A percentile compares a stretch with the other conserved stretches of the same genome.
Evolutionary conservation across 139 green algal genomes (phyloP).

Genomic region (Spirogloea muscicola): DNA sequence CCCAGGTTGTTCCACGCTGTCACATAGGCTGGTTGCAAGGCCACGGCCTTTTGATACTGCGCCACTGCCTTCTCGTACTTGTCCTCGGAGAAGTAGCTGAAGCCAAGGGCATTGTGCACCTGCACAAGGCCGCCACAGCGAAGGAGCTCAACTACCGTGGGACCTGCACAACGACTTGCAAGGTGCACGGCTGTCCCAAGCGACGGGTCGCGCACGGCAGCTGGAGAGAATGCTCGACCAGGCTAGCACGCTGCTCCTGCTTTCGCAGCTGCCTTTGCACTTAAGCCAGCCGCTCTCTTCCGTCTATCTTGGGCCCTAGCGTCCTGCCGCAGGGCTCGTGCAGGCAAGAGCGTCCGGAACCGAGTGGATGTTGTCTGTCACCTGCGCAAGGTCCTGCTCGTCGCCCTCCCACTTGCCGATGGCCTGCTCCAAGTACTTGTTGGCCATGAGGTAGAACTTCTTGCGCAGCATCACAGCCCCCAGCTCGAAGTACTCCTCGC

Average conservation of each 20-base stretch:
- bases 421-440: constrained; percentile 55
- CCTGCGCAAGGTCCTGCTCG: constrained; percentile 85
- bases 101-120: constrained; percentile 97
- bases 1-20: constrained; percentile 98
- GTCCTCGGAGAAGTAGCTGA: constrained; percentile 85
- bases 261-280: too few species aligned
- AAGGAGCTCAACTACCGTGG: too few species aligned
- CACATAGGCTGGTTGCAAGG: constrained; percentile 79
- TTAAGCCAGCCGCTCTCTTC: too few species aligned
- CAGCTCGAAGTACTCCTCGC: constrained; percentile 96
- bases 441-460: constrained; percentile 88
- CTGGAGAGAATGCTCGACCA: too few species aligned
- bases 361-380: too few species aligned
- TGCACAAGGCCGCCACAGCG: constrained; percentile 50
- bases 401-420: constrained; percentile 88
- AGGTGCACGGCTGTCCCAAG: too few species aligned
- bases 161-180: too few species aligned
- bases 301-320: too few species aligned
- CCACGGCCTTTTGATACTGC: constrained; percentile 82
- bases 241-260: too few species aligned
- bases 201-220: too few species aligned
- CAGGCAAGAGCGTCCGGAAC: too few species aligned
- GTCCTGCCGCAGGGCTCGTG: too few species aligned
- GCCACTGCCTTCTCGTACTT: constrained; percentile 67
- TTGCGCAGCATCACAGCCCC: constrained; percentile 93